Evolutionary conservation across 352 stramenopile genomes (phyloP), one percentile per base, ranked within the genome.

Genomic region (Elongisporangium anandrum): DNA sequence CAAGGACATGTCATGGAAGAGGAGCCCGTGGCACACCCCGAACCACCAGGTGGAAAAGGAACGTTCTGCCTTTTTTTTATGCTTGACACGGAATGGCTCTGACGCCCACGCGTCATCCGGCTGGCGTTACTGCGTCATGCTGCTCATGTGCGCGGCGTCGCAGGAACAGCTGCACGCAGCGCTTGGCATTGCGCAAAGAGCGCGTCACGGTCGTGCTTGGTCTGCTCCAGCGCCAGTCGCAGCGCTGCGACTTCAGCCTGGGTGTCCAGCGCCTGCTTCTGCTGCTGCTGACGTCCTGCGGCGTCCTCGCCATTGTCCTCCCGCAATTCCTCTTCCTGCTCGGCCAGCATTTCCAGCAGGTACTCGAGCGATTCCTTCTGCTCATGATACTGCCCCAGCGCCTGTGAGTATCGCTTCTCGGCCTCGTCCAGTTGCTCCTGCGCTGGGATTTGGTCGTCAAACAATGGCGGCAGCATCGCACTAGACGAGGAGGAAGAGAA

Each of bases 341-440:
- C 70, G n/a, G 62, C 63, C 17, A 88, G 60, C 57, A 85, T 64
- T 59, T 88, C 78, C 48, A 73, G 74, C 54, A 77, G 70, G 51
- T 87, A 88, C 50, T 86, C 79, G 52, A 81, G 77, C 16, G 71
- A 79, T 52, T 88, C 74, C 15, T 73, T 75, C 53, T 88, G 79
- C 57, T 87, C 75, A 57, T 88, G 68, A 57, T 85, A 68, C 57
- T 89, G 78, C n/a, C 76, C 72, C 50, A 92, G 55, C 51, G 87
- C 81, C 52, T 90, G 75, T 49, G 82, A 60, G 64, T 92, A 88
- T 20, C 87, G 58, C 60, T 90, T 89, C 65, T 92, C 82, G 15
- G 80, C 68, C 0, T 76, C 74, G 63, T 92, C 78, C 21, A 90
- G 73, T 41, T 87, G 84, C 34, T 90, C 80, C 26, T 79, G 67